Evolutionary conservation across 371 early-diverging fungal genomes (phyloP), one percentile per base, ranked within the genome.

Genomic region (Rhizomucor pusillus): DNA sequence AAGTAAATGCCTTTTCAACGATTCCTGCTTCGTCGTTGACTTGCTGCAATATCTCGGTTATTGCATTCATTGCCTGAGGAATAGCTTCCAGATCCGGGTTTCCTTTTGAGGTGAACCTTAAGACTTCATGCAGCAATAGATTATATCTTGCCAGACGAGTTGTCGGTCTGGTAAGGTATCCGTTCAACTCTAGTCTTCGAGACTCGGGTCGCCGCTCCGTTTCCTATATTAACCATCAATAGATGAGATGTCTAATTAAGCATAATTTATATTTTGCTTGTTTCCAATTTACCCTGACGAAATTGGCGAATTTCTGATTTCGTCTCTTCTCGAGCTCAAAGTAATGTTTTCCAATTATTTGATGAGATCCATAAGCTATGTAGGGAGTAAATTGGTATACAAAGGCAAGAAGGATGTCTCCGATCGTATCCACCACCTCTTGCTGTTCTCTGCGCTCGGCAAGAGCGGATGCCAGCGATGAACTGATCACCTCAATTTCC

Each of bases 71-170:
- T 7, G 85, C 90, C 52, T 84, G 69, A 5, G 87, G 82, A 43
- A 82, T 81, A 59, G 64, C 67, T 1, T 54, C 76, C 45, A 73
- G 68, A 61, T 97, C 97, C 4, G 90, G 86, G 50, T 92, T 86
- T 37, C 83, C 83, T 37, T 82, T 77, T 3, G 90, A 86, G 16
- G 94, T 90, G 51, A 85, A 72, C 62, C 92, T 89, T 18, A 91
- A 75, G 33, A 93, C 86, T 10, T 87, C 89, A 47, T 85, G 82
- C 16, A 97, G 73, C 18, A 97, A 70, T 39, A 97, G 70, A 11
- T 90, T 91, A 56, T 95, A 97, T 34, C 94, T 79, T 2, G 90
- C 96, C 47, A 96, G 63, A 33, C 95, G 84, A 2, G 93, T 88
- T 0, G 93, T 91, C 1, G 97, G 97, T 56, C 73, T 77, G 0